Evolutionary conservation across 108 stramenopile genomes (phyloP).

Genomic region (Nitzschia inconspicua): DNA sequence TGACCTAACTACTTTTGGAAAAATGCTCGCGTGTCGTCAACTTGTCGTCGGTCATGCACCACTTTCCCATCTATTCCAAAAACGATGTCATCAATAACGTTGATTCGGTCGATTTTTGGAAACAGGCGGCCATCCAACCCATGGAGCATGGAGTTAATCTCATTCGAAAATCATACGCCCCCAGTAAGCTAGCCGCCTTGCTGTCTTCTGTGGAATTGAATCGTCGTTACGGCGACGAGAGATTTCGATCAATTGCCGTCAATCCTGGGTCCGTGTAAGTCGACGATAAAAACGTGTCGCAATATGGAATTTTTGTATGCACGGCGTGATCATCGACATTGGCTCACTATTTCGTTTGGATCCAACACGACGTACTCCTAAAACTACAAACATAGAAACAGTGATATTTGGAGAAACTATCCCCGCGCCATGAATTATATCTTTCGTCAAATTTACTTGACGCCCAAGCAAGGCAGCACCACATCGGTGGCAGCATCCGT

Average conservation of each 20-base stretch:
- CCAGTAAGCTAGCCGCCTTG: conserved; percentile 63
- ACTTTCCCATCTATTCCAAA: conserved; percentile 44
- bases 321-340: too few relatives aligned
- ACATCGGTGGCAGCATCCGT: conserved; percentile 49
- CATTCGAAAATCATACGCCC: conserved; percentile 30
- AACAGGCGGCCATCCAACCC: not conserved
- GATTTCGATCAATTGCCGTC: conserved; percentile 41
- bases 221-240: conserved; percentile 35
- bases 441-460: conserved; percentile 42
- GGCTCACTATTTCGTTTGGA: too few relatives aligned
- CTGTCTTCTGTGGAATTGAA: conserved; percentile 53
- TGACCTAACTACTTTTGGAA: conserved; percentile 45
- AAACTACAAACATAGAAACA: too few relatives aligned
- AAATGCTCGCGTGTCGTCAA: conserved; percentile 26
- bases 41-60: conserved; percentile 66
- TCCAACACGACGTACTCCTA: too few relatives aligned
- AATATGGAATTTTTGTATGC: too few relatives aligned
- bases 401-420: conserved; percentile 57
- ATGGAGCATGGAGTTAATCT: not conserved
- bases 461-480: conserved; percentile 32
- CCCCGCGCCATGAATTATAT: conserved; percentile 25
- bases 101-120: conserved; percentile 7
- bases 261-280: conserved; percentile 68
- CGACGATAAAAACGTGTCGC: too few relatives aligned
- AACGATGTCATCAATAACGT: not conserved